phyloP scores from a whole-genome alignment of 495 filamentous ascomycete species.

The Neurospora africana region DNA sequence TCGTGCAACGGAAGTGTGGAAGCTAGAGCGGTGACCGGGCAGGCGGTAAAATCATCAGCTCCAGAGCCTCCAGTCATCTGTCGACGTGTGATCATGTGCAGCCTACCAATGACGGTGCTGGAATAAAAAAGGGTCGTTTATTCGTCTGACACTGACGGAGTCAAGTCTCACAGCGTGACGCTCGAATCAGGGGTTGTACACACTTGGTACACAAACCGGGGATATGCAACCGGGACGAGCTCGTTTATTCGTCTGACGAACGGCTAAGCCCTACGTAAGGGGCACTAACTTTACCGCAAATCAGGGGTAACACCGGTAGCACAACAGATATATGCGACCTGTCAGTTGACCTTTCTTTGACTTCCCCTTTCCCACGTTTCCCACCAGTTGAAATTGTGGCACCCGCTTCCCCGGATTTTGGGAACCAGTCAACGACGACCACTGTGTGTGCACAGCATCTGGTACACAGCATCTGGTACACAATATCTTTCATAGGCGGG shows the following conservation, averaged over 20 bases:
- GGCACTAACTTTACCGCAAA: background rate
- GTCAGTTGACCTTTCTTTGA: background rate
- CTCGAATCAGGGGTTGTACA: background rate
- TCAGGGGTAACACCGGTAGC: background rate
- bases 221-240: background rate
- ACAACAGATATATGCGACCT: background rate
- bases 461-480: background rate
- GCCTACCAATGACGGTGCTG: background rate
- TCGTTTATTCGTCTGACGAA: background rate
- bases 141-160: background rate
- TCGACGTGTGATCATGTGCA: background rate
- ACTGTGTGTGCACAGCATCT: background rate
- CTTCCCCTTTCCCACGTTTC: background rate
- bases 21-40: too few relatives aligned
- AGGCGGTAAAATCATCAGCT: background rate
- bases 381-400: background rate
- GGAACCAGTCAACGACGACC: background rate
- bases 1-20: too few relatives aligned
- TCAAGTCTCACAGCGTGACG: background rate
- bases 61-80: background rate
- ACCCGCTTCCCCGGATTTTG: background rate
- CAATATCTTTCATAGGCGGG: background rate
- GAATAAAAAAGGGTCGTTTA: background rate
- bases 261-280: background rate
- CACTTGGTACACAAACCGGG: too few relatives aligned